phyloP scores from a whole-genome alignment of 176 grass and related monocot species.

The Phyllostachys edulis region DNA sequence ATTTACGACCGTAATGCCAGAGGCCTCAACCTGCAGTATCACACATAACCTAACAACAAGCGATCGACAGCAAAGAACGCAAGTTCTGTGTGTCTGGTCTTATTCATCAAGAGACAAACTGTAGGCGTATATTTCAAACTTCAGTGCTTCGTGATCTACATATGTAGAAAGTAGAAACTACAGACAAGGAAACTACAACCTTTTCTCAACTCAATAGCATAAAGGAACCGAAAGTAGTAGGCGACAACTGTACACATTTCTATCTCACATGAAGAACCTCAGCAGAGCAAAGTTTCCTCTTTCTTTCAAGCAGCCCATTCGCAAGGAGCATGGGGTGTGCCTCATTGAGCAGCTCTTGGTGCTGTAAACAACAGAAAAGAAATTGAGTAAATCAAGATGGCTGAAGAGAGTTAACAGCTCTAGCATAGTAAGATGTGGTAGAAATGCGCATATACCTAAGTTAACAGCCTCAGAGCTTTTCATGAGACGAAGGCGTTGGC shows the following conservation, averaged over 20 bases:
- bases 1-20: background rate
- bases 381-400: background rate
- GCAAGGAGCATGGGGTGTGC: background rate
- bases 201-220: conserved; percentile 36
- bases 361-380: conserved; percentile 44
- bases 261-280: conserved; percentile 49
- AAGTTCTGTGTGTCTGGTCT: background rate
- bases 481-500: conserved; percentile 82
- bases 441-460: conserved; percentile 47
- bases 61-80: background rate
- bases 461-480: conserved; percentile 80
- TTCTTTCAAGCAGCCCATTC: conserved; percentile 22
- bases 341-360: conserved; percentile 59
- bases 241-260: conserved; percentile 60
- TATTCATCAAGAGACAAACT: conserved; percentile 46
- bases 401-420: background rate
- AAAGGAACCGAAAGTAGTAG: conserved; percentile 26
- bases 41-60: background rate
- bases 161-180: too few relatives aligned
- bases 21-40: background rate
- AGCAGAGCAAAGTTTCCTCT: conserved; percentile 36
- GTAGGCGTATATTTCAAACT: conserved; percentile 44
- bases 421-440: background rate
- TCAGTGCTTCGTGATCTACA: conserved; percentile 23
- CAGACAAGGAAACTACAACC: conserved; percentile 48